These are phyloP conservation scores for Yamadazyma siamensis DNA, from an alignment of 1,139 yeast species.

Conservation along the genomic window DNA sequence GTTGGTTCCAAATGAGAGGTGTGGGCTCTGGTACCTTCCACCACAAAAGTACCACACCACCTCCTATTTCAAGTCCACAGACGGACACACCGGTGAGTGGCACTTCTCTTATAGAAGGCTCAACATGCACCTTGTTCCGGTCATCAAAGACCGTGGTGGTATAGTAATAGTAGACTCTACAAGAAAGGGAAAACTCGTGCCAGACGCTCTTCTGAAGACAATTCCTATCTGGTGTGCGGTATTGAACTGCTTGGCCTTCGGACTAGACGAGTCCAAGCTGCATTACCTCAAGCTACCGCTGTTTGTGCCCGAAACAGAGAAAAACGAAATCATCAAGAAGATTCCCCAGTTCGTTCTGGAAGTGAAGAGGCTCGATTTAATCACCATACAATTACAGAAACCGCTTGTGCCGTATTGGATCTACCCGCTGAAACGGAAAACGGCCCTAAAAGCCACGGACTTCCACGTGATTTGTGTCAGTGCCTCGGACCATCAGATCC, in stretches of 20 bases:
- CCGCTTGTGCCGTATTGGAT: constrained; percentile 71
- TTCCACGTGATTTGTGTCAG: constrained; percentile 50
- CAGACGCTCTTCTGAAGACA: constrained; percentile 84
- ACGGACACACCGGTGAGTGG: constrained; percentile 86
- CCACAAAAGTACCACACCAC: constrained; percentile 39
- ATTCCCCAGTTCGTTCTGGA: constrained; percentile 51
- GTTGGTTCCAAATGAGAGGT: constrained; percentile 71
- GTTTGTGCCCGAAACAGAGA: constrained; percentile 59
- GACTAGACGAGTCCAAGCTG: constrained; percentile 13
- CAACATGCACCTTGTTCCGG: constrained; percentile 64
- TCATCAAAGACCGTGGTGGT: constrained; percentile 42
- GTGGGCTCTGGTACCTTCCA: constrained; percentile 83
- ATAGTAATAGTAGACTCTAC: constrained; percentile 78
- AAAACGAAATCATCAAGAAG: constrained; percentile 43
- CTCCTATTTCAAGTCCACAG: constrained; percentile 84
- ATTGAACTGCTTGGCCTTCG: constrained; percentile 51
- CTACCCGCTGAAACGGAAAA: constrained; percentile 46
- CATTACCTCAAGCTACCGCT: constrained; percentile 41
- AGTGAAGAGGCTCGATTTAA: constrained; percentile 36
- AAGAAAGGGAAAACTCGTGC: constrained; percentile 76
- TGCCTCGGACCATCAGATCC: constrained; percentile 40
- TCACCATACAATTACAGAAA: constrained; percentile 33
- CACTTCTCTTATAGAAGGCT: constrained; percentile 67
- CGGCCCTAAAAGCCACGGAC: constrained; percentile 4
- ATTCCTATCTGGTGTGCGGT: constrained; percentile 93